Conservation (phyloP, 306 rosid species). For the Cucumis sativus region DNA sequence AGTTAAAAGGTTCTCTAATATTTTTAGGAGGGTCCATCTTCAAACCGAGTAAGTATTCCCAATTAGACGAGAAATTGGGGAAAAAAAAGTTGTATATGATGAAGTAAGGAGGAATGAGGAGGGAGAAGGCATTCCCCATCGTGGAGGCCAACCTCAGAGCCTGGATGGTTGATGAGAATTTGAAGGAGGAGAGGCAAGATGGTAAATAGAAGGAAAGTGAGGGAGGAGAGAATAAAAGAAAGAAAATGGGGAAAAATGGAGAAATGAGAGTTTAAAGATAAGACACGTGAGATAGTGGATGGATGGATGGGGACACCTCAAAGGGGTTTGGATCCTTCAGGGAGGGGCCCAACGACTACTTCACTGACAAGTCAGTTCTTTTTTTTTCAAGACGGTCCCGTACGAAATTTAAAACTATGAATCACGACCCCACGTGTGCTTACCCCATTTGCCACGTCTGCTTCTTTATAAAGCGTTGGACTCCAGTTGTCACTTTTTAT, state of each 20-base stretch:
- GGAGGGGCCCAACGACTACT: not conserved
- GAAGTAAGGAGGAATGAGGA: too few relatives aligned
- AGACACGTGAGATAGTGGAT: slow-evolving; percentile 1
- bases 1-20: too few relatives aligned
- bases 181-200: not conserved
- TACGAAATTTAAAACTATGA: not conserved
- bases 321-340: not conserved
- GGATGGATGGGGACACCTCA: not conserved
- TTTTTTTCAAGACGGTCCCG: not conserved
- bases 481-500: not conserved
- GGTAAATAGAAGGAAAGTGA: not conserved
- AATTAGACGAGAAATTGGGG: too few relatives aligned
- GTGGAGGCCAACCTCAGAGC: too few relatives aligned
- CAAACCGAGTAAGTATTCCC: too few relatives aligned
- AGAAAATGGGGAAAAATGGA: not conserved
- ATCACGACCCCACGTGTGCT: not conserved
- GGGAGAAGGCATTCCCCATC: too few relatives aligned
- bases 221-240: not conserved
- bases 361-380: not conserved
- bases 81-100: too few relatives aligned
- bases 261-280: not conserved
- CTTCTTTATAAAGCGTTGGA: not conserved
- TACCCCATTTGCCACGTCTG: not conserved
- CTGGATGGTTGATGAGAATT: too few relatives aligned
- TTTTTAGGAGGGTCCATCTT: too few relatives aligned